A percentile compares a stretch with the other conserved stretches of the same genome.
These are phyloP conservation scores for Houttuynia cordata DNA, from an alignment of 164 flowering plant species.

Conservation along the genomic window DNA sequence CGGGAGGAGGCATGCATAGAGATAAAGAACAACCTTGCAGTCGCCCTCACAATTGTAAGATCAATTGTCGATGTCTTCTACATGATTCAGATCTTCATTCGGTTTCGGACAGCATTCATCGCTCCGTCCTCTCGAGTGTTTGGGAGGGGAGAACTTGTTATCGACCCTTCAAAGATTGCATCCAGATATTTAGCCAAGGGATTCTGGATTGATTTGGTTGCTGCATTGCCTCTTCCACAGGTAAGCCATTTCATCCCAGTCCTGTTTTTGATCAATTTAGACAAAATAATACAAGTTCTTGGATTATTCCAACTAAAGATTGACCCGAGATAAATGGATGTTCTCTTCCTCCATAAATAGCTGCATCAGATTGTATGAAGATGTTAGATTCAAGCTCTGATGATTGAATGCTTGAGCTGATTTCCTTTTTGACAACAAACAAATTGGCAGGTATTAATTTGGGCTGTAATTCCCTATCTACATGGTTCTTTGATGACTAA, in stretches of 20 bases:
- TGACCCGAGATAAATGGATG: no score
- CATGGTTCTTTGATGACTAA: constrained; percentile 51
- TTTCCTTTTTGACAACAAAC: neutral
- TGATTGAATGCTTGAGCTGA: no score
- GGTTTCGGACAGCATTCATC: constrained; percentile 73
- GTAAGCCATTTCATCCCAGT: constrained; percentile 16
- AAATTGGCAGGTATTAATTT: constrained; percentile 52
- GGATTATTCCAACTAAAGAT: no score
- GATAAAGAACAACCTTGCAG: constrained; percentile 41
- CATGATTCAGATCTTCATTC: constrained; percentile 49
- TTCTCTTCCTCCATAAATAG: no score
- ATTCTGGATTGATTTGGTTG: constrained; percentile 69
- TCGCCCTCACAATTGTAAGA: constrained; percentile 43
- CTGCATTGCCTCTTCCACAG: constrained; percentile 94
- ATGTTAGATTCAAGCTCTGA: neutral
- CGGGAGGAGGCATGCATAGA: constrained; percentile 38
- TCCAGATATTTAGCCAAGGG: constrained; percentile 38
- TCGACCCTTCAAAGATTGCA: constrained; percentile 60
- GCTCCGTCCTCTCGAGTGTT: constrained; percentile 94
- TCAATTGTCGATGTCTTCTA: constrained; percentile 68
- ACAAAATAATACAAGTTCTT: no score
- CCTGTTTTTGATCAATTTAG: no score
- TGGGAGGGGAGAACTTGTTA: constrained; percentile 94
- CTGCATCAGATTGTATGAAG: neutral
- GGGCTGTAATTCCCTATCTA: constrained; percentile 56